These are phyloP conservation scores for Aspergillus mulundensis DNA, from an alignment of 495 filamentous ascomycete genomes.

Conservation along the genomic window DNA sequence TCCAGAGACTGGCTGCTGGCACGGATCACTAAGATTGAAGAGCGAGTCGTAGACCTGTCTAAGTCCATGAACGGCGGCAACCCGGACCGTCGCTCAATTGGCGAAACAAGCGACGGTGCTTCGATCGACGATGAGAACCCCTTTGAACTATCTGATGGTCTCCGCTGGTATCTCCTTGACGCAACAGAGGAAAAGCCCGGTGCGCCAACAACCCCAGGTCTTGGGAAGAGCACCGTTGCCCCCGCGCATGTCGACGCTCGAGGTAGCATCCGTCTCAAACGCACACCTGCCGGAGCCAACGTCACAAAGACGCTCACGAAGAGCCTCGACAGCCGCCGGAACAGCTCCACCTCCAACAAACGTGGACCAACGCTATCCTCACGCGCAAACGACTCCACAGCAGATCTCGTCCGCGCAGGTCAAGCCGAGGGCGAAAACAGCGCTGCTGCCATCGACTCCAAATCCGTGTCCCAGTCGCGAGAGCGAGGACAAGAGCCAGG, in stretches of 20 bases:
- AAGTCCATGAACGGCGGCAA: conserved; percentile 58
- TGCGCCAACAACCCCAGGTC: conserved; percentile 85
- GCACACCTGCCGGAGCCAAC: conserved; percentile 47
- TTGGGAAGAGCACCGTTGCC: conserved; percentile 85
- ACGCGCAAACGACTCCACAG: conserved; percentile 32
- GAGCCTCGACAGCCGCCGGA: conserved; percentile 84
- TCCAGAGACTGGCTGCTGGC: conserved; percentile 90
- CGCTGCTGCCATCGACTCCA: conserved; percentile 17
- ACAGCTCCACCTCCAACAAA: conserved; percentile 62
- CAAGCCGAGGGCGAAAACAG: conserved; percentile 25
- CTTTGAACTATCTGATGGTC: conserved; percentile 91
- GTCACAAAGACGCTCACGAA: conserved; percentile 77
- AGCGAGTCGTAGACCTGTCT: conserved; percentile 88
- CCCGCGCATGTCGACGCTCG: conserved; percentile 83
- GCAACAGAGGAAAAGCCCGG: conserved; percentile 90
- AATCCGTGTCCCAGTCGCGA: conserved; percentile 8
- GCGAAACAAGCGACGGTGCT: conserved; percentile 50
- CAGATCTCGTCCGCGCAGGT: conserved; percentile 32
- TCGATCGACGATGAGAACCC: conserved; percentile 93
- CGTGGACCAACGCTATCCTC: conserved; percentile 48
- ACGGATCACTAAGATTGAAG: conserved; percentile 86
- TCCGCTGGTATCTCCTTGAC: conserved; percentile 94
- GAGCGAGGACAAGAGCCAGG: conserved; percentile 32
- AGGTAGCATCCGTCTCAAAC: conserved; percentile 61
- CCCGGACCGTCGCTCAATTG: conserved; percentile 53